Evolutionary conservation across 495 filamentous ascomycete genomes (phyloP), one percentile per base, ranked within the genome.

Genomic region (Usnea hakonensis): DNA sequence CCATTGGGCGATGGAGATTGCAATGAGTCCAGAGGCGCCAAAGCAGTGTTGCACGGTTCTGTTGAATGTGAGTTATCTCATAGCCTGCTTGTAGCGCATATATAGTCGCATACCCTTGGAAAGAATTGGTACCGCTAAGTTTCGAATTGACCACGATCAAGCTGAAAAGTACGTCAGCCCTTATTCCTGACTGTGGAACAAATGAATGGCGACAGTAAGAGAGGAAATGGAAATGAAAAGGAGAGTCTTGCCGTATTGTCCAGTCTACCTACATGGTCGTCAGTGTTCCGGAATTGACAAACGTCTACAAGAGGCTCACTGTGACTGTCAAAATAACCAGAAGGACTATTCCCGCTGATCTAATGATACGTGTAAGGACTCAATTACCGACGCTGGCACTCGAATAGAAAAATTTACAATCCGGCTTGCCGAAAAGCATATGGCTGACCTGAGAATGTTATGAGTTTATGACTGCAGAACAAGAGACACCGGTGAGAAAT

Each of bases 111-210:
- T 61, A 61, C 17, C 90, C 89, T 73, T 98, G 94, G 69, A 97
- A 97, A 8, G 87, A 91, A 70, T 89, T 87, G 23, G 90, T 87
- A 56, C 94, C 95, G 70, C 89, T 93, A 56, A 98, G 72, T 74
- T 98, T 98, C 64, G 87, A 90, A 72, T 98, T 98, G 70, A 95
- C 82, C 64, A 97, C 93, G 67, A 98, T 98, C 55, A 98, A 77
- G 7, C 58, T 60, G 46, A 1, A 30, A 26, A 8, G 33, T 11
- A 48, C n/a, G 1, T n/a, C 35, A 50, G 38, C 19, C 16, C 33
- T 35, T 5, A 13, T 21, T 32, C 10, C 23, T 53, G 8, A 5
- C 5, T 40, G 21, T 6, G 46, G 32, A 35, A 53, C 13, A 21
- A 13, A 30, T 17, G 7, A 9, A 30, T 13, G 14, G 36, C 7